Evolutionary conservation across 805 yeast genomes (phyloP), one percentile per base, ranked within the genome.

Genomic region (Wickerhamomyces ciferrii): DNA sequence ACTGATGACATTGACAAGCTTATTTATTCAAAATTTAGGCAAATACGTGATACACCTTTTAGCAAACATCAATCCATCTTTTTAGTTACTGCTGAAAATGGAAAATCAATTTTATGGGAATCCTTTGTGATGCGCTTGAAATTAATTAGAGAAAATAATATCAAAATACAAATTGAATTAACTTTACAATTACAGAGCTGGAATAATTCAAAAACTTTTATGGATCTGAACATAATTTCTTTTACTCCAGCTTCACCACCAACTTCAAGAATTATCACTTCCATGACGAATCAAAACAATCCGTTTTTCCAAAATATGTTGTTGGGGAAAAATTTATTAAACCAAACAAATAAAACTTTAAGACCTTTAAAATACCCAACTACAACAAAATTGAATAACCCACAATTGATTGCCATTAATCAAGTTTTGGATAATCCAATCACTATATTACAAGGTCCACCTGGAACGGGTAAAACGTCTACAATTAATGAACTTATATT

Each of bases 401-500:
- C 86, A 0, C 87, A 81, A 49, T 76, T 76, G 51, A 68, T 69
- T 27, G 83, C 83, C 2, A 51, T 58, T 29, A 58, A 78, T 49
- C 75, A 79, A 38, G 81, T 72, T 8, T 61, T 73, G 48, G 74
- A 70, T 57, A 78, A 69, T 55, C 67, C 74, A 20, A 75, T 72
- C 37, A 79, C 81, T 3, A 53, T 84, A n/a, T 69, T 85, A 18
- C 91, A 84, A 61, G 92, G 91, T 2, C 92, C 92, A 1, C 91
- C 91, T 2, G 92, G 91, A 13, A 85, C 92, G 0, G 92, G 92
- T 46, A 84, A 84, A 60, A 85, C 92, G 0, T 79, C 83, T 41
- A 84, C 90, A 0, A 66, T 85, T 24, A 79, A 83, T 42, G 91
- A 84, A 55, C 68, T 83, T 27, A 66, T 79, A 47, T 55, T 80